These are phyloP conservation scores for Escallonia rubra DNA, from an alignment of 129 eudicot genomes.

Conservation along the genomic window DNA sequence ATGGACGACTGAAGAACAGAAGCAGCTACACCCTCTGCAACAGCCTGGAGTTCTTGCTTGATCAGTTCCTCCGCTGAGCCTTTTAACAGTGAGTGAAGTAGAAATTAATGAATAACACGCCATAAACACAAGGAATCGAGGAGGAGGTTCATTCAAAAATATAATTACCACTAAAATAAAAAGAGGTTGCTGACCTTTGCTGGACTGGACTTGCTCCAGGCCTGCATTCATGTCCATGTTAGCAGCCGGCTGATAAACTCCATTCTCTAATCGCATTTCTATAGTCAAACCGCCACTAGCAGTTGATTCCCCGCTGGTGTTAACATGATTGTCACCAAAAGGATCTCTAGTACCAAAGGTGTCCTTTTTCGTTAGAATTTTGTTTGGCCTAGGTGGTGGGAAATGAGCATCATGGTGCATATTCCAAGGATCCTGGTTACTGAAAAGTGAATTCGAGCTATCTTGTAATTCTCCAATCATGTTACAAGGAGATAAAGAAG, in stretches of 20 bases:
- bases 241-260: slow-evolving; percentile 26
- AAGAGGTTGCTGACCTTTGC: slow-evolving; percentile 38
- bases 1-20: slow-evolving; percentile 65
- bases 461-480: slow-evolving; percentile 46
- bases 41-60: slow-evolving; percentile 90
- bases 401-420: slow-evolving; percentile 55
- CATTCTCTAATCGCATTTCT: slow-evolving; percentile 34
- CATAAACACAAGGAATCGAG: background rate
- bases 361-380: slow-evolving; percentile 43
- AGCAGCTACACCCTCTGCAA: slow-evolving; percentile 86
- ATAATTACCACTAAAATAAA: background rate
- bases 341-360: slow-evolving; percentile 28
- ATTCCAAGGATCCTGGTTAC: slow-evolving; percentile 92
- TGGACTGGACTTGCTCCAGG: slow-evolving; percentile 35
- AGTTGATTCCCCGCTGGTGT: slow-evolving; percentile 33
- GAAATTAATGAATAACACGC: background rate
- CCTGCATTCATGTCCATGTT: slow-evolving; percentile 38
- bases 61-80: slow-evolving; percentile 70
- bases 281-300: slow-evolving; percentile 8
- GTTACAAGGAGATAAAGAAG: slow-evolving; percentile 37
- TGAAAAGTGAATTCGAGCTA: slow-evolving; percentile 53
- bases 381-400: slow-evolving; percentile 71
- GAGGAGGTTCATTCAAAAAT: background rate
- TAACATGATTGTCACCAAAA: slow-evolving; percentile 23
- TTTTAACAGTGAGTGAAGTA: slow-evolving; percentile 14